These are phyloP conservation scores for Cyclostephanos invisitatus DNA, from an alignment of 108 stramenopile species.

Conservation along the genomic window DNA sequence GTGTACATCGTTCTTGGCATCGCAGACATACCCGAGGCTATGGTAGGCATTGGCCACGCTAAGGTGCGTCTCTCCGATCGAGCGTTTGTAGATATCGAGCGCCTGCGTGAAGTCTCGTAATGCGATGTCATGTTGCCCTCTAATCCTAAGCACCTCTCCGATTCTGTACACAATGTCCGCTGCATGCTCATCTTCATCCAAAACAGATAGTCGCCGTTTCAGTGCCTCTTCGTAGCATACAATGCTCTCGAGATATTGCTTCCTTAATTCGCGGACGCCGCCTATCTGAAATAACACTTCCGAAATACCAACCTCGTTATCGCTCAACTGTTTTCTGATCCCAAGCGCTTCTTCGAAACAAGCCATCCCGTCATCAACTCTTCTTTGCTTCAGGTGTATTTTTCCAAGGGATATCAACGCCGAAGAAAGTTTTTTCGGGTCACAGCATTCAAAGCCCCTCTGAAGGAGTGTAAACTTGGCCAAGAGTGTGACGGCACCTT, in stretches of 20 bases:
- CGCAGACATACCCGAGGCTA: conserved; percentile 45
- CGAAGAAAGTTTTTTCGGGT: conserved; percentile 27
- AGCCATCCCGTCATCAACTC: conserved; percentile 40
- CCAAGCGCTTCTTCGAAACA: conserved; percentile 46
- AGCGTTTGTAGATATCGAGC: conserved; percentile 34
- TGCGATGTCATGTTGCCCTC: conserved; percentile 42
- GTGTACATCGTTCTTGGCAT: conserved; percentile 33
- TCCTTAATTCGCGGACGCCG: conserved; percentile 27
- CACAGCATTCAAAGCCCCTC: conserved; percentile 7
- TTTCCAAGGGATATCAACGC: conserved; percentile 36
- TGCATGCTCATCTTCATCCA: conserved; percentile 45
- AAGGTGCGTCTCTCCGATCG: conserved; percentile 46
- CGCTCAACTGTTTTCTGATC: conserved; percentile 30
- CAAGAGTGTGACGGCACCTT: conserved; percentile 27
- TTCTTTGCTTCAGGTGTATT: conserved; percentile 27
- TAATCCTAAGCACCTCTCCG: conserved; percentile 36
- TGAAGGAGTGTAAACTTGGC: conserved; percentile 31
- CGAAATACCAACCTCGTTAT: conserved; percentile 33
- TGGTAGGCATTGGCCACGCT: conserved; percentile 46
- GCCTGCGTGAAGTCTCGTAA: conserved; percentile 37
- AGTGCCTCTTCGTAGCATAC: conserved; percentile 39
- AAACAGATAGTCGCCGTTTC: conserved; percentile 21
- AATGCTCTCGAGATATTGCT: conserved; percentile 41
- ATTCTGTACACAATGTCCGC: conserved; percentile 43
- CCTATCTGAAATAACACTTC: conserved; percentile 53